Conservation (phyloP, 805 yeast species). For the Blastobotrys attinorum region DNA sequence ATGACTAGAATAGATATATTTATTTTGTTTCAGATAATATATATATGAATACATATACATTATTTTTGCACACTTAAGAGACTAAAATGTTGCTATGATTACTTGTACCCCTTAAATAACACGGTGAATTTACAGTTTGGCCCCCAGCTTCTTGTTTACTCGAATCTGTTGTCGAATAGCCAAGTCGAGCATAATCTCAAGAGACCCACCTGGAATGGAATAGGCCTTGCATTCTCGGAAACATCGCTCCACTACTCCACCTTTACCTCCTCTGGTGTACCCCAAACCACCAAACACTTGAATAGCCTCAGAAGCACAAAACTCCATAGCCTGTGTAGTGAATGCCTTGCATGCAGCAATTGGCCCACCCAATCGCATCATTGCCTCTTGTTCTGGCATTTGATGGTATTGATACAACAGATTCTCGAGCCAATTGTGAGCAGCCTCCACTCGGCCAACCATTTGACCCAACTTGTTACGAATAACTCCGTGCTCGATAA, state of each 20-base stretch:
- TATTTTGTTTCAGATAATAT: no score
- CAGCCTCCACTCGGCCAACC: constrained; percentile 35
- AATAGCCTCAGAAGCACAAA: constrained; percentile 37
- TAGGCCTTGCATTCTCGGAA: constrained; percentile 39
- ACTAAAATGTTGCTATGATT: no score
- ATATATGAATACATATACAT: no score
- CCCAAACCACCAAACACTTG: constrained; percentile 37
- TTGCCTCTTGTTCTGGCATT: constrained; percentile 30
- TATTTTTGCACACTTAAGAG: no score
- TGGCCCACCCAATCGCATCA: constrained; percentile 34
- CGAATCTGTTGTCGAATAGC: constrained; percentile 33
- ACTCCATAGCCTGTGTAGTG: constrained; percentile 34
- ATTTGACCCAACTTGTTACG: constrained; percentile 35
- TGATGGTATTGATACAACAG: constrained; percentile 27
- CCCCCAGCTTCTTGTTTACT: constrained; percentile 33
- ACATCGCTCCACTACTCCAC: constrained; percentile 35
- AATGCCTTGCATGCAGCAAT: constrained; percentile 37
- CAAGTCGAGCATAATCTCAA: constrained; percentile 37
- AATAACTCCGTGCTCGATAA: constrained; percentile 35
- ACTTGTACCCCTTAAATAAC: no score
- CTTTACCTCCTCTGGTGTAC: constrained; percentile 37
- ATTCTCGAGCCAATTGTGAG: constrained; percentile 33
- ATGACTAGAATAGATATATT: no score
- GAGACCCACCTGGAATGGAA: constrained; percentile 40
- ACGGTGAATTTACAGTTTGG: constrained; percentile 29